Conservation (phyloP, 345 rosid genomes). For the Ailanthus altissimus region DNA sequence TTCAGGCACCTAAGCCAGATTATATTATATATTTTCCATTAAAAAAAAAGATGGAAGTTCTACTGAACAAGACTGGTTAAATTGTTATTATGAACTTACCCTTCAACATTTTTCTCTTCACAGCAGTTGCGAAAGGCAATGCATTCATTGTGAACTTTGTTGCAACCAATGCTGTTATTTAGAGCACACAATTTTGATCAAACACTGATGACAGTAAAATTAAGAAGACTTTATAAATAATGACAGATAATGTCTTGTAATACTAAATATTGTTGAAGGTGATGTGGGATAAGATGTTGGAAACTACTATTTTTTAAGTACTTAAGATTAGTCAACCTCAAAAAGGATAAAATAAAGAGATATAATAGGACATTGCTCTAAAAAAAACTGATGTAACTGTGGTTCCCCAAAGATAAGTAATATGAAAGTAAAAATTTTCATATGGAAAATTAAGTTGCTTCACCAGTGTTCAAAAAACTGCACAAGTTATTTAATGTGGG, state of each 20-base stretch:
- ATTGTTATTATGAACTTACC: constrained; percentile 32
- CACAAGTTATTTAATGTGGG: neutral
- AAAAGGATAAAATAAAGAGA: neutral
- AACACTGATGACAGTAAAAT: neutral
- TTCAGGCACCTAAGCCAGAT: constrained; percentile 48
- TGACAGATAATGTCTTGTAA: neutral
- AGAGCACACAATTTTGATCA: constrained; percentile 2
- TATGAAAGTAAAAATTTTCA: neutral
- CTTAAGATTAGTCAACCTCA: neutral
- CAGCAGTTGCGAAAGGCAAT: constrained; percentile 47
- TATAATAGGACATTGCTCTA: neutral
- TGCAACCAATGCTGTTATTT: constrained; percentile 55
- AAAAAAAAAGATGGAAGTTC: neutral
- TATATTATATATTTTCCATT: constrained; percentile 1
- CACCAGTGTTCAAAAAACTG: neutral
- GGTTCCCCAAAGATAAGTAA: neutral
- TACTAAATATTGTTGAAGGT: neutral
- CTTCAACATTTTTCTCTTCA: constrained; percentile 48
- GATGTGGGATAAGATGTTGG: constrained; percentile 18
- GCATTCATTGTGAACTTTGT: constrained; percentile 57
- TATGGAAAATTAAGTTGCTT: neutral
- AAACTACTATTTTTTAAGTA: neutral
- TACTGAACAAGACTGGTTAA: neutral
- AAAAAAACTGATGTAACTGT: constrained; percentile 2
- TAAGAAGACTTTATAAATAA: too few relatives aligned